Conservation (phyloP, 306 rosid genomes). For the Prunus campanulata region DNA sequence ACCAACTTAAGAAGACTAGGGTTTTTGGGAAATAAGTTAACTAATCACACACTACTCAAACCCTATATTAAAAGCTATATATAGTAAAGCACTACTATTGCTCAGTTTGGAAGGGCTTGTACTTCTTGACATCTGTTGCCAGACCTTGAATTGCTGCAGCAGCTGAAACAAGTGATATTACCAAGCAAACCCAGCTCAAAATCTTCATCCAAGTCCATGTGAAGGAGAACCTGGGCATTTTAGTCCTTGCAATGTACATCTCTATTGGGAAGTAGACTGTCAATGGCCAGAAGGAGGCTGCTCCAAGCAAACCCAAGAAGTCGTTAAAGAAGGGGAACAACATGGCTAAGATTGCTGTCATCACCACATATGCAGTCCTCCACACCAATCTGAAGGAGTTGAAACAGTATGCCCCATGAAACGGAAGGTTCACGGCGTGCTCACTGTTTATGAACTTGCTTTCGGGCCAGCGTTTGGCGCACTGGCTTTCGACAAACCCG, state of each 20-base stretch:
- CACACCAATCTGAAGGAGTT: conserved; percentile 76
- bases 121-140: conserved; percentile 63
- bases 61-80: not conserved
- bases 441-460: conserved; percentile 63
- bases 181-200: conserved; percentile 72
- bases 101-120: conserved; percentile 64
- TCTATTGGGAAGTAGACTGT: conserved; percentile 91
- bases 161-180: conserved; percentile 73
- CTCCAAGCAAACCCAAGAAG: conserved; percentile 84
- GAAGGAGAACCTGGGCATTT: conserved; percentile 57
- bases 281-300: conserved; percentile 87
- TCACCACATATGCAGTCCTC: conserved; percentile 71
- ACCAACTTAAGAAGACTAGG: not conserved
- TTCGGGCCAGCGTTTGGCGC: conserved; percentile 55
- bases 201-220: conserved; percentile 92
- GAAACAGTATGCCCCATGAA: conserved; percentile 35
- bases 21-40: not conserved
- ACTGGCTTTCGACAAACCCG: conserved; percentile 57
- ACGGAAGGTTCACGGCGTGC: conserved; percentile 50
- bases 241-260: conserved; percentile 84
- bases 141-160: conserved; percentile 88
- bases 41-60: conserved; percentile 1
- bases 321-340: conserved; percentile 93
- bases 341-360: conserved; percentile 81
- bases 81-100: conserved; percentile 27